Conservation (phyloP, 2,329 filamentous ascomycete genomes). For the Scedosporium dehoogii region DNA sequence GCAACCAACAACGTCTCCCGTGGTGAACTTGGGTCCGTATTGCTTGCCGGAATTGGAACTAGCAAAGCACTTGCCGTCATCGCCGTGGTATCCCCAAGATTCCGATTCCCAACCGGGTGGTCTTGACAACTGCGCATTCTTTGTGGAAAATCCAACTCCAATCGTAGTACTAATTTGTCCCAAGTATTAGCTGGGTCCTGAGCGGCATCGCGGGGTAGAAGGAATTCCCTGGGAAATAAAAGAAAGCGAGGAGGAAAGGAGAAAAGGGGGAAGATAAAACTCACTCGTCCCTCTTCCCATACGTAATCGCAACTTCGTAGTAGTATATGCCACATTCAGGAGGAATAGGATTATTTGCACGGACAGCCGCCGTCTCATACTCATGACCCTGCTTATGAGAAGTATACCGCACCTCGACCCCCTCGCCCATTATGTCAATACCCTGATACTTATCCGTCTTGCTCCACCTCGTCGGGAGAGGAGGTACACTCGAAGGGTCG, state of each 20-base stretch:
- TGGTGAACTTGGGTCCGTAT: constrained; percentile 47
- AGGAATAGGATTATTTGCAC: constrained; percentile 80
- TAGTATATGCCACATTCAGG: constrained; percentile 90
- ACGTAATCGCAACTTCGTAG: constrained; percentile 58
- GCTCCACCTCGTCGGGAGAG: constrained; percentile 76
- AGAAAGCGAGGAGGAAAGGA: neutral
- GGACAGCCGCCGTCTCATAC: constrained; percentile 71
- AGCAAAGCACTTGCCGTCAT: constrained; percentile 53
- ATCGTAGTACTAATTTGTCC: constrained; percentile 40
- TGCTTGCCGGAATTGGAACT: constrained; percentile 45
- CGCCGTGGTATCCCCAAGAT: constrained; percentile 60
- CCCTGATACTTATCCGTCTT: constrained; percentile 62
- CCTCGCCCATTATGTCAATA: constrained; percentile 66
- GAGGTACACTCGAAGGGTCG: constrained; percentile 33
- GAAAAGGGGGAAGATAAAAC: constrained; percentile 18
- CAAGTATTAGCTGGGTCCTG: neutral
- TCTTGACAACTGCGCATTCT: constrained; percentile 41
- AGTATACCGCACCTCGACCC: constrained; percentile 58
- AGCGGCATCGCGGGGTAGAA: too few species aligned
- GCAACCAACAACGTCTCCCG: constrained; percentile 52
- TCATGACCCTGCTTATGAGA: constrained; percentile 36
- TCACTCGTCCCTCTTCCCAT: constrained; percentile 45
- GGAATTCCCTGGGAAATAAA: neutral
- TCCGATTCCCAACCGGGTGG: constrained; percentile 58
- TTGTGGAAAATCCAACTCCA: constrained; percentile 51